Base-by-base conservation (phyloP, 148 eudicot genomes). In the Fagopyrum homotropicum region DNA sequence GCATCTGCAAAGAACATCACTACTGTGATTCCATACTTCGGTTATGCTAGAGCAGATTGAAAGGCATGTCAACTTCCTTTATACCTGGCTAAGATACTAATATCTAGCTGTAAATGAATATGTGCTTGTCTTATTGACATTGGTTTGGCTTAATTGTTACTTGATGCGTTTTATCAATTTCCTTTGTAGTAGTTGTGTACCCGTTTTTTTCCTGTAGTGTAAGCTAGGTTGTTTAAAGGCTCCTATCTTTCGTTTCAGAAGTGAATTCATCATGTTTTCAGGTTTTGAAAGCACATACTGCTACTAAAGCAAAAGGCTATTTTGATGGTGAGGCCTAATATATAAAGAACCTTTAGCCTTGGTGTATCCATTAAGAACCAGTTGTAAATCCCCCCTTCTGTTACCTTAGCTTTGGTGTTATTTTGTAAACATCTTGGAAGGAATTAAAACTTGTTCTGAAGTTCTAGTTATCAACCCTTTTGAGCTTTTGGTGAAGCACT, bases 301-400 rank as follows among this genome's bases (percentile, higher is more conserved):
- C 89, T 77, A 97, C 98, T 15, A 90, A 92, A 84, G 93, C 96
- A 69, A 83, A 92, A 72, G 98, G 97, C 45, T 95, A 77, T 81
- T 89, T 94, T 46, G 97, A 95, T 82, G 98, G 26, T 22, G 26
- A 22, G 26, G 26, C 26, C 26, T 22, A 22, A 22, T 22, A 22
- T 22, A 22, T 22, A 22, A 22, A 22, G 26, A 22, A 22, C 26
- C 26, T 22, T 22, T 22, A 22, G 26, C 26, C 26, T 22, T 22
- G 26, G 26, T 22, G 26, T 22, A 22, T 22, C 26, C 26, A 22
- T 22, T 22, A 22, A 22, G 26, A 22, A 22, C 26, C 26, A 22
- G 26, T 0, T 22, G 26, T 22, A 22, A 22, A 22, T 22, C 26
- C 26, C 26, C 26, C 26, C 26, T 22, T 22, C 26, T 22, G 26